phyloP scores from a whole-genome alignment of 1,139 yeast species.

The Candida neerlandica region DNA sequence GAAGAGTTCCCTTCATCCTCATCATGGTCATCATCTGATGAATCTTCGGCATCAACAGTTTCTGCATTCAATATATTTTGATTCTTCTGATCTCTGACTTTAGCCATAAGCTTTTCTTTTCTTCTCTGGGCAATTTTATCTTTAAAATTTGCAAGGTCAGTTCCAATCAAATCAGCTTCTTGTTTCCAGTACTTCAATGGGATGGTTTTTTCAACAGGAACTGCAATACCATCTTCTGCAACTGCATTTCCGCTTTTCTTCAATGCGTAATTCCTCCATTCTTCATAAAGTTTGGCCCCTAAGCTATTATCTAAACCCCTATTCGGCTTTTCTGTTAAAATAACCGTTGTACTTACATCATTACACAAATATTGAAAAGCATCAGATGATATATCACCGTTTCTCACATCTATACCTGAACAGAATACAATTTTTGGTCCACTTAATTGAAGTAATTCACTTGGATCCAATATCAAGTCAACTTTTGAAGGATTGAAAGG shows the following conservation, averaged over 20 bases:
- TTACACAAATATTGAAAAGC: conserved; percentile 62
- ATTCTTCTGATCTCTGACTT: conserved; percentile 59
- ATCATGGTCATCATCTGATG: conserved; percentile 42
- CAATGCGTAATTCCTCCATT: conserved; percentile 54
- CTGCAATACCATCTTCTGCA: conserved; percentile 59
- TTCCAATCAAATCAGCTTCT: conserved; percentile 54
- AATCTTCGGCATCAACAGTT: conserved; percentile 36
- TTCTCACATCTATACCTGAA: conserved; percentile 68
- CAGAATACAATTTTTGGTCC: conserved; percentile 87
- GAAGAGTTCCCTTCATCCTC: conserved; percentile 21
- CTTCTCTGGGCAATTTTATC: conserved; percentile 45
- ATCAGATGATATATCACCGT: conserved; percentile 63
- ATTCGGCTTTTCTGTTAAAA: conserved; percentile 67
- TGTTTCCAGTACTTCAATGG: conserved; percentile 35
- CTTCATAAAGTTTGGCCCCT: conserved; percentile 45
- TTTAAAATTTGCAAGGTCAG: conserved; percentile 52
- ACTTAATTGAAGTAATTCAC: conserved; percentile 54
- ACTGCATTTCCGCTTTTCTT: conserved; percentile 39
- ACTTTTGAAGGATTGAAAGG: conserved; percentile 75
- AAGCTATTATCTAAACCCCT: conserved; percentile 16
- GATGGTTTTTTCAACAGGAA: conserved; percentile 48
- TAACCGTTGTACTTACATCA: conserved; percentile 66
- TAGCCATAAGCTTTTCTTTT: conserved; percentile 50
- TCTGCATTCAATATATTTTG: conserved; percentile 54
- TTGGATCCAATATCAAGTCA: conserved; percentile 56